Evolutionary conservation across 2,329 filamentous ascomycete species (phyloP).

Genomic region (Fusarium sororula): DNA sequence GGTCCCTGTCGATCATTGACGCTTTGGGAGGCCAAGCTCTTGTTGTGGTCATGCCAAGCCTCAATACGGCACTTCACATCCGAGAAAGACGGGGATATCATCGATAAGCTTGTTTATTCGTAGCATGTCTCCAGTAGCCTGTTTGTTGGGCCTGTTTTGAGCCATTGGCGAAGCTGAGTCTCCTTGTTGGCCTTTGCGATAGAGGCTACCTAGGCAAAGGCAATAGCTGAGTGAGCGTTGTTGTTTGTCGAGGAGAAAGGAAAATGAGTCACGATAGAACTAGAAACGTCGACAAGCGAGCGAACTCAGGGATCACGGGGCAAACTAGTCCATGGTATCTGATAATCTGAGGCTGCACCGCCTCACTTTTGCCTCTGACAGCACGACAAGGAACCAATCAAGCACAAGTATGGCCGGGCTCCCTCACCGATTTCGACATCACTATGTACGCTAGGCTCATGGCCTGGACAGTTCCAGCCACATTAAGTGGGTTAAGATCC

Average conservation of each 20-base stretch:
- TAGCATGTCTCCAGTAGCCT: constrained; percentile 25
- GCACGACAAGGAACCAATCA: constrained; percentile 21
- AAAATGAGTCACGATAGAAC: constrained; percentile 2
- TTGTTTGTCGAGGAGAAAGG: background rate
- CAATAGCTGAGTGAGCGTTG: too few species aligned
- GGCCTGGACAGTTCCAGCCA: background rate
- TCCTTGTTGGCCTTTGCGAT: background rate
- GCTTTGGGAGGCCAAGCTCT: background rate
- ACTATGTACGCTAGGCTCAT: background rate
- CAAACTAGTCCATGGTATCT: background rate
- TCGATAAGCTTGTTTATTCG: constrained; percentile 31
- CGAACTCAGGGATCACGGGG: constrained; percentile 1
- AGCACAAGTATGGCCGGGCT: background rate
- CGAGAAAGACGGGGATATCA: constrained; percentile 18
- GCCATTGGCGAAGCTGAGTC: background rate
- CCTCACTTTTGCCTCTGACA: constrained; percentile 35
- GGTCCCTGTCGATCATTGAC: constrained; percentile 22
- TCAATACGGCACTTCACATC: constrained; percentile 18
- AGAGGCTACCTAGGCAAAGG: background rate
- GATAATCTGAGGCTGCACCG: constrained; percentile 14
- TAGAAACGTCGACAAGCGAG: constrained; percentile 16
- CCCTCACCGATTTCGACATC: constrained; percentile 6
- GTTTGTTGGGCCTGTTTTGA: constrained; percentile 23
- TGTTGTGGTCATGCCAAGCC: constrained; percentile 19
- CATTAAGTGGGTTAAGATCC: constrained; percentile 1